Conservation (phyloP, 2,329 filamentous ascomycete genomes). For the Alternaria rosae region DNA sequence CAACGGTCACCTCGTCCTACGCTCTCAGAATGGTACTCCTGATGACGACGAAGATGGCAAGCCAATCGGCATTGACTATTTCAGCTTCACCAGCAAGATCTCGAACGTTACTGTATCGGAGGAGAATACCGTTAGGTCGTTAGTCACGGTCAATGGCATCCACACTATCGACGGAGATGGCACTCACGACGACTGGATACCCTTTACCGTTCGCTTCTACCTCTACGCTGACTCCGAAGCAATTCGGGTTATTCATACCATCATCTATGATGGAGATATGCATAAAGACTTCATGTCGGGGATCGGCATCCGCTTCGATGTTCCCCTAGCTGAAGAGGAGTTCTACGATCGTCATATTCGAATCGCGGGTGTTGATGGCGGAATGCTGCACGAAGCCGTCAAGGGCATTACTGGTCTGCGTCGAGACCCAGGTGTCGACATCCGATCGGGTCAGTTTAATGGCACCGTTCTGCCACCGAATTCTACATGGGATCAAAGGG, state of each 20-base stretch:
- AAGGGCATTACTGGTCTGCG: conserved; percentile 67
- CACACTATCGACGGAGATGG: conserved; percentile 39
- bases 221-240: conserved; percentile 65
- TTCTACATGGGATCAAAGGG: conserved; percentile 57
- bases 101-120: conserved; percentile 60
- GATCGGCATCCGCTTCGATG: conserved; percentile 63
- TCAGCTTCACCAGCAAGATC: conserved; percentile 60
- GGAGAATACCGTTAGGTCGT: conserved; percentile 52
- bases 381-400: conserved; percentile 65
- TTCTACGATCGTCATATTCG: conserved; percentile 67
- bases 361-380: conserved; percentile 63
- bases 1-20: conserved; percentile 58
- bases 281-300: conserved; percentile 62
- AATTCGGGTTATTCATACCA: conserved; percentile 63
- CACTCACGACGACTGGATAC: conserved; percentile 59
- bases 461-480: conserved; percentile 53
- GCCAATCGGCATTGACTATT: conserved; percentile 51
- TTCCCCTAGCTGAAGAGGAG: conserved; percentile 62
- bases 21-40: conserved; percentile 59
- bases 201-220: conserved; percentile 65
- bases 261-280: conserved; percentile 63
- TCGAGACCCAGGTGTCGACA: conserved; percentile 60
- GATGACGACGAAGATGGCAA: conserved; percentile 50
- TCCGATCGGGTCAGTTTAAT: conserved; percentile 60
- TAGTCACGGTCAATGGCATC: conserved; percentile 58